Evolutionary conservation across 805 yeast genomes (phyloP), one percentile per base, ranked within the genome.

Genomic region (Cyberlindnera lachancei): DNA sequence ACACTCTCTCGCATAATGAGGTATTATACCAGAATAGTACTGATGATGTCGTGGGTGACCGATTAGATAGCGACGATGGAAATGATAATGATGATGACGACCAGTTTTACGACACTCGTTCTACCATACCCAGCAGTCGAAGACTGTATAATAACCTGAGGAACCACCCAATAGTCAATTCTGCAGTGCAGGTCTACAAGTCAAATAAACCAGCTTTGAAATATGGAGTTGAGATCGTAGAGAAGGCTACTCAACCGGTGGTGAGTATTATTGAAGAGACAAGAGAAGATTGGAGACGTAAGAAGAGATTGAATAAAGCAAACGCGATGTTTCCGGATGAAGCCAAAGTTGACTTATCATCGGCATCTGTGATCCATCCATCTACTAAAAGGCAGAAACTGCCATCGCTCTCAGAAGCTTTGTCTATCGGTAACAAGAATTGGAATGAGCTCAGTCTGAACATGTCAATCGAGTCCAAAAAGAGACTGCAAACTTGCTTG

Each of bases 401-500:
- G 33, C 55, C 62, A 25, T 50, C 66, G 37, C 42, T 62, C 11
- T 42, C 63, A 1, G 58, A 59, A 31, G 61, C 58, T 2, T 36
- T 58, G n/a, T 52, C 59, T 6, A 48, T 54, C 30, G 52, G 60
- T n/a, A 56, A 55, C 31, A 56, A 40, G 22, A 59, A 59, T 37
- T 43, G 59, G 21, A 58, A 56, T 34, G 66, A 60, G 18, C 45
- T 48, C 19, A 42, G 49, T 9, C 35, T 59, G 13, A 60, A 52
- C 25, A 59, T 75, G 52, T 69, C 81, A 0, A 67, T 75, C 35
- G 95, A 85, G 48, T 79, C 88, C 17, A 73, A 84, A 38, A 78
- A 79, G 42, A 68, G 88, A 42, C 52, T 87, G 29, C 77, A 82
- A 23, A 81, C 90, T 49, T 75, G 94, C 46, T 65, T 88, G 29